phyloP scores from a whole-genome alignment of 2,329 filamentous ascomycete species.

The Rhexocercosporidium sp. region DNA sequence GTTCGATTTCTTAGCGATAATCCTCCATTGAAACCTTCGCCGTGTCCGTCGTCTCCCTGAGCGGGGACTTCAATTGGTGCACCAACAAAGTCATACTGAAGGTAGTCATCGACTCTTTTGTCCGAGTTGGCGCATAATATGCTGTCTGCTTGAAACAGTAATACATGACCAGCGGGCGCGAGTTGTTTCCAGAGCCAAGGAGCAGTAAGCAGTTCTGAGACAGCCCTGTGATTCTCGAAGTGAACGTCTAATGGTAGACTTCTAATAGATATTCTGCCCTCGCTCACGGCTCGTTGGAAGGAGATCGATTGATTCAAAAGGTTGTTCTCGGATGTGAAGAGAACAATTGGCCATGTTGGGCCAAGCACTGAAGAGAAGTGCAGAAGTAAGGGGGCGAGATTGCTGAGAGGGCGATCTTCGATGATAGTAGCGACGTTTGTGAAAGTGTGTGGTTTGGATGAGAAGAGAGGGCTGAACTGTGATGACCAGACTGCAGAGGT shows the following conservation, averaged over 20 bases:
- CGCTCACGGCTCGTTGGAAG: conserved; percentile 42
- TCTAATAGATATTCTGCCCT: conserved; percentile 42
- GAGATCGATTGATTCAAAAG: neutral
- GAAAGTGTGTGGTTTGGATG: neutral
- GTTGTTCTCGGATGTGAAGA: conserved; percentile 43
- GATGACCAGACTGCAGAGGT: neutral
- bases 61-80: conserved; percentile 36
- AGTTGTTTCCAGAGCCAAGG: conserved; percentile 42
- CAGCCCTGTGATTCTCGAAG: conserved; percentile 41
- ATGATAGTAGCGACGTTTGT: conserved; percentile 43
- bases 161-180: conserved; percentile 38
- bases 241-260: conserved; percentile 41
- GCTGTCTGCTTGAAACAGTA: conserved; percentile 41
- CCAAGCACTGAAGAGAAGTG: conserved; percentile 47
- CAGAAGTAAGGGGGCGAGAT: conserved; percentile 43
- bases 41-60: conserved; percentile 9
- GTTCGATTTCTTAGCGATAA: conserved; percentile 43
- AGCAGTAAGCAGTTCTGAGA: conserved; percentile 39
- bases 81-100: conserved; percentile 43
- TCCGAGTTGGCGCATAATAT: conserved; percentile 40
- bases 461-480: neutral
- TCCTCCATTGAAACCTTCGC: conserved; percentile 42
- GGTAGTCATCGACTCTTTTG: conserved; percentile 38
- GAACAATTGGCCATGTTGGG: conserved; percentile 48
- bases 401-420: conserved; percentile 40